Conservation (phyloP, 345 rosid genomes). For the Carallia pectinifolia region DNA sequence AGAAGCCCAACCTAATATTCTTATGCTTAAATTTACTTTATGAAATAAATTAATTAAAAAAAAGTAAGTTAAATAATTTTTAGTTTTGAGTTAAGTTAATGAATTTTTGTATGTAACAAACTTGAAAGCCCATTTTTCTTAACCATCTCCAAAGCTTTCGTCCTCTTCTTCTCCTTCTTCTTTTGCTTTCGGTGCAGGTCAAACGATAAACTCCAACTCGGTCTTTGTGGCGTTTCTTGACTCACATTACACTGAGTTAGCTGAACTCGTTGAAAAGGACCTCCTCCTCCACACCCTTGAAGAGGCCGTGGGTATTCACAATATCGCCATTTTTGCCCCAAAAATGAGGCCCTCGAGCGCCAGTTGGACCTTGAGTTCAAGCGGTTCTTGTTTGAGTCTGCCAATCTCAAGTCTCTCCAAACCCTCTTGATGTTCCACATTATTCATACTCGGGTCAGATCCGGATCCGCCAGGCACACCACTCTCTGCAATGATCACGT, state of each 20-base stretch:
- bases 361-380: conserved; percentile 84
- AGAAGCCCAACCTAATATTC: no score
- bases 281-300: conserved; percentile 87
- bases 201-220: conserved; percentile 74
- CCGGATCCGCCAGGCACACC: conserved; percentile 39
- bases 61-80: no score
- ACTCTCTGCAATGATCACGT: conserved; percentile 10
- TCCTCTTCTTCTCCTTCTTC: conserved; percentile 5
- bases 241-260: conserved; percentile 89
- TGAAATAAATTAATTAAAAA: no score
- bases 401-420: conserved; percentile 23
- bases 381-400: conserved; percentile 83
- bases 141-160: background rate
- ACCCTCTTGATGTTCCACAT: conserved; percentile 75
- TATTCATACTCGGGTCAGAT: conserved; percentile 53
- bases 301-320: conserved; percentile 72
- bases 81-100: no score
- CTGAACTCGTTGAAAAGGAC: conserved; percentile 89
- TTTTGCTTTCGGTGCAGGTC: conserved; percentile 23
- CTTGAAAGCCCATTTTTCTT: no score
- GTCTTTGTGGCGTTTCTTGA: conserved; percentile 94
- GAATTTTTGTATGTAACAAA: no score
- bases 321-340: conserved; percentile 90
- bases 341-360: conserved; percentile 80
- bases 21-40: no score